Evolutionary conservation across 2,329 filamentous ascomycete species (phyloP).

Genomic region (Ciborinia camelliae): DNA sequence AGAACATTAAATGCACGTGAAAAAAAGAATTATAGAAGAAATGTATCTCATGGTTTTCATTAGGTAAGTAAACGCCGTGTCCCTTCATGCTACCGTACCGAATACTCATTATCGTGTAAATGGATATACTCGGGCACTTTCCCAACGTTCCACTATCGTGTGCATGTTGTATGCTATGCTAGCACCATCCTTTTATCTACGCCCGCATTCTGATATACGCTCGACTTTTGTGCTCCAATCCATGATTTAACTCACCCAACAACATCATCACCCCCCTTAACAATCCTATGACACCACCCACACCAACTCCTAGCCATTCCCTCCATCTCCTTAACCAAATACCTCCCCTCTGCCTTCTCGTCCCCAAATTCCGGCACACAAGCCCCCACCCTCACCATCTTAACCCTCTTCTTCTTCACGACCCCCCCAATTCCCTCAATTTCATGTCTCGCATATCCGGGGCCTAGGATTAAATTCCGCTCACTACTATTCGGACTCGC

Average conservation of each 20-base stretch:
- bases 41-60: not conserved
- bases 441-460: conserved; percentile 82
- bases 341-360: conserved; percentile 62
- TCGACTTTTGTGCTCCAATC: not conserved
- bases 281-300: conserved; percentile 80
- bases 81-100: not conserved
- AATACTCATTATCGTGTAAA: not conserved
- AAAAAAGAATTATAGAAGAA: not conserved
- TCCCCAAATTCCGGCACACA: conserved; percentile 85
- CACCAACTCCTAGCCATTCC: conserved; percentile 79
- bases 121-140: not conserved
- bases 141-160: not conserved
- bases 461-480: conserved; percentile 43
- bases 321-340: conserved; percentile 66
- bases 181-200: not conserved
- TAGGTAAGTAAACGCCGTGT: not conserved
- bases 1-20: too few relatives aligned
- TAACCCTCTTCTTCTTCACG: conserved; percentile 84
- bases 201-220: not conserved
- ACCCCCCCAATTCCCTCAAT: conserved; percentile 87
- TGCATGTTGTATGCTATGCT: not conserved
- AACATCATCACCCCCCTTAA: conserved; percentile 55
- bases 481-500: conserved; percentile 21
- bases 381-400: conserved; percentile 75
- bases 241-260: conserved; percentile 19